Percentiles rank a stretch among this genome's conserved stretches.
phyloP scores from a whole-genome alignment of 2,329 filamentous ascomycete genomes.

The Fusarium coicis region DNA sequence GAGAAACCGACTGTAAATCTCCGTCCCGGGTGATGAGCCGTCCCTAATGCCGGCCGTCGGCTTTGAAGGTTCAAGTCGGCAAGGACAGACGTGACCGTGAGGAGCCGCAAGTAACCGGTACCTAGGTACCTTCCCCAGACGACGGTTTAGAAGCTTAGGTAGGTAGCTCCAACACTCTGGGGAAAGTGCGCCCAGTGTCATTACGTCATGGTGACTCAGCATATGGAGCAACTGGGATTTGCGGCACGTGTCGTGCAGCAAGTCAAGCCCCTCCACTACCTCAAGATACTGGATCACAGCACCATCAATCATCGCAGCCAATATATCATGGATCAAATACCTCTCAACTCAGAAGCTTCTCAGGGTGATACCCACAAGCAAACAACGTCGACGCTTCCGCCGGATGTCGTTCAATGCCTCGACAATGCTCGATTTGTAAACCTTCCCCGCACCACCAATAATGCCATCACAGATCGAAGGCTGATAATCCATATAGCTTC shows the following conservation, averaged over 20 bases:
- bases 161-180: conserved; percentile 22
- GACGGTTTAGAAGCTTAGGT: conserved; percentile 9
- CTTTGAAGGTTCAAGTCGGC: conserved; percentile 36
- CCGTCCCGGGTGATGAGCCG: conserved; percentile 21
- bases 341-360: conserved; percentile 80
- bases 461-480: conserved; percentile 7
- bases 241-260: conserved; percentile 29
- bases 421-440: conserved; percentile 94
- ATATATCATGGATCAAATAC: conserved; percentile 68
- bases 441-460: conserved; percentile 39
- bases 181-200: conserved; percentile 7
- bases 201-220: conserved; percentile 46
- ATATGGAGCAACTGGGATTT: conserved; percentile 14
- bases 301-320: conserved; percentile 24
- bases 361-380: conserved; percentile 78
- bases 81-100: conserved; percentile 44
- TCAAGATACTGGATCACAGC: neutral
- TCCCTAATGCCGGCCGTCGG: conserved; percentile 20
- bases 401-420: conserved; percentile 88
- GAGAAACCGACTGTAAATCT: conserved; percentile 3
- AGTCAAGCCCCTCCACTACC: conserved; percentile 18
- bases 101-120: conserved; percentile 50
- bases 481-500: conserved; percentile 70
- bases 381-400: conserved; percentile 75
- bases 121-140: conserved; percentile 41